These are phyloP conservation scores for Hygrophila difformis DNA, from an alignment of 257 asterid species.

Conservation along the genomic window DNA sequence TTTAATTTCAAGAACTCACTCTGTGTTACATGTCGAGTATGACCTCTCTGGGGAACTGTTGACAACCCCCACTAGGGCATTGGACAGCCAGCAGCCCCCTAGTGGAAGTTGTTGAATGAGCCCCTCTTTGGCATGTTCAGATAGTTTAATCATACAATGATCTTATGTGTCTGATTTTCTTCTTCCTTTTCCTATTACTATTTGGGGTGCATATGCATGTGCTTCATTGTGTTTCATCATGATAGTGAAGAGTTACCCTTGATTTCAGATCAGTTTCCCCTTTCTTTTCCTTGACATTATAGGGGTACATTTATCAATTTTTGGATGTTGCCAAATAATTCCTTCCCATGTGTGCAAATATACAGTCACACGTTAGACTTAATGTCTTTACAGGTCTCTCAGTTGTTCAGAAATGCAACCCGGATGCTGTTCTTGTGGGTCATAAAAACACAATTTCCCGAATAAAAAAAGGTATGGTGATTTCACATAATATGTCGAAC, in stretches of 20 bases:
- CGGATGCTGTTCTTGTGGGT: conserved; percentile 75
- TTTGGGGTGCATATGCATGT: background rate
- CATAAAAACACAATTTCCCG: conserved; percentile 66
- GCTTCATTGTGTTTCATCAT: background rate
- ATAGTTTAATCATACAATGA: background rate
- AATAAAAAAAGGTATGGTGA: conserved; percentile 50
- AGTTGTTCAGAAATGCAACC: conserved; percentile 72
- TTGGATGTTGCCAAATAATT: background rate
- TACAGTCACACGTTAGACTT: conserved; percentile 12
- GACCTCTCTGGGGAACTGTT: too few relatives aligned
- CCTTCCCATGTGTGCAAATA: conserved; percentile 2
- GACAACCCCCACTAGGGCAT: too few relatives aligned
- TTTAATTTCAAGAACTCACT: background rate
- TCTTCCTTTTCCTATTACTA: too few relatives aligned
- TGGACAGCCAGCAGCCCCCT: too few relatives aligned
- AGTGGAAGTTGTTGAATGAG: too few relatives aligned
- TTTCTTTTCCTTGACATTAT: background rate
- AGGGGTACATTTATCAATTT: background rate
- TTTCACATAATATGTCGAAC: conserved; percentile 1
- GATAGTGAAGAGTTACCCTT: background rate
- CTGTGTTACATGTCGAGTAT: conserved; percentile 2
- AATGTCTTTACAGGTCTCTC: conserved; percentile 59
- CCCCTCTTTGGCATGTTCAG: background rate
- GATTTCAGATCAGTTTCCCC: background rate
- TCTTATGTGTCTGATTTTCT: background rate